Base-by-base conservation (phyloP, 805 yeast genomes). In the Kuraishia borneana region DNA sequence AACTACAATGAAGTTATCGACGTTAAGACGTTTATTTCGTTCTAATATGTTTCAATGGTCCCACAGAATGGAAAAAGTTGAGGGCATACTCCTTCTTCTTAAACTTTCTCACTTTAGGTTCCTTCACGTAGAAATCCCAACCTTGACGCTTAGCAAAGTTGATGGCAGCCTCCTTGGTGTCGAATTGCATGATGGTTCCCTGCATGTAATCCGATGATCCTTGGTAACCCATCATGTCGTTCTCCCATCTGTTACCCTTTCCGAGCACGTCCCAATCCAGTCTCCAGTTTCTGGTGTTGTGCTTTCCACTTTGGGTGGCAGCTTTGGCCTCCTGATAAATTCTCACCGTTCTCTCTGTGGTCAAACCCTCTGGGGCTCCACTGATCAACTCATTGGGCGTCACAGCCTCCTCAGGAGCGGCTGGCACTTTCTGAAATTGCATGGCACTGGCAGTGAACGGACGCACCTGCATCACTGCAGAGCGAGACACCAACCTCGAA, bases 191-290 rank as follows among this genome's bases (percentile, higher is more conserved):
- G 51, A 70, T 70, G 6, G 89, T 78, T 13, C 80, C 85, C 60
- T 83, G 81, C 81, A 84, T 78, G 58, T 75, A 77, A 54, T 83
- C 95, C 25, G 82, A 73, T 30, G 81, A 65, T 31, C 83, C 71
- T 48, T 82, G 88, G 64, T 82, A 83, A 18, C 95, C 95, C 57
- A 83, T 83, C 52, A 83, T 64, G 53, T 82, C 89, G 57, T 83
- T 83, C 53, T 83, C 95, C 94, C 94, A 83, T 53, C 92, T 65
- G 63, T 83, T 75, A 17, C 81, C 83, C 48, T 77, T 73, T 30
- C 76, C 76, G 37, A 78, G 60, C 28, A 83, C 70, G 50, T 84
- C 94, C 89, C 92, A 83, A 57, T 83, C 94, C 37, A 83, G 51
- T 48, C 73, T 75, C 95, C 95, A 83, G 44, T 50, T 54, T 36